These are phyloP conservation scores for Globisporangium middletonii DNA, from an alignment of 352 stramenopile genomes.

Conservation along the genomic window DNA sequence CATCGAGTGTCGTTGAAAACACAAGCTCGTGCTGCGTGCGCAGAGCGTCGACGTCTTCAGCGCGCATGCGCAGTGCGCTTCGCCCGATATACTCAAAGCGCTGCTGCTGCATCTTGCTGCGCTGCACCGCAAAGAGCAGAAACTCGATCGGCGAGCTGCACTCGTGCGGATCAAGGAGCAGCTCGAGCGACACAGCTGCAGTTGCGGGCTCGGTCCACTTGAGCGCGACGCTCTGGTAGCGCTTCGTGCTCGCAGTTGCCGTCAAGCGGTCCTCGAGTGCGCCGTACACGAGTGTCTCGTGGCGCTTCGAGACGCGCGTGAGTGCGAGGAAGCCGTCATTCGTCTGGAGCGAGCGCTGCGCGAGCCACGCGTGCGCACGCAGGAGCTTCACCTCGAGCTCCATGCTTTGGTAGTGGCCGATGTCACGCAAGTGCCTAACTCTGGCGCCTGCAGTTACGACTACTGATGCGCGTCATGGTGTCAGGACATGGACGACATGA, in stretches of 20 bases:
- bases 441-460: no score
- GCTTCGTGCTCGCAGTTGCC: neutral
- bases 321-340: constrained; percentile 39
- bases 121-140: constrained; percentile 26
- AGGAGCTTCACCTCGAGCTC: constrained; percentile 29
- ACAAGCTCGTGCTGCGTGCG: constrained; percentile 34
- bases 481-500: no score
- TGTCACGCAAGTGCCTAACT: neutral
- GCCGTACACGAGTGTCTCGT: constrained; percentile 22
- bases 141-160: constrained; percentile 16
- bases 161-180: constrained; percentile 3
- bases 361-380: constrained; percentile 35
- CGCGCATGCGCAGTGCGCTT: constrained; percentile 23
- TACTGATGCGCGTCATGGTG: no score
- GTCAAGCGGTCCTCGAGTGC: constrained; percentile 14
- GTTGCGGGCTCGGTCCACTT: constrained; percentile 19
- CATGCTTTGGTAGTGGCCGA: neutral
- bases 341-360: constrained; percentile 13
- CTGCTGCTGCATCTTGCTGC: neutral
- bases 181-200: constrained; percentile 8
- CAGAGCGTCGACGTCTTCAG: constrained; percentile 33
- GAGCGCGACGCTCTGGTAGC: constrained; percentile 19
- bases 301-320: constrained; percentile 11
- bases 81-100: constrained; percentile 29
- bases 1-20: constrained; percentile 31